Base-by-base conservation (phyloP, 139 green algal species). In the Picochlorum sp. region DNA sequence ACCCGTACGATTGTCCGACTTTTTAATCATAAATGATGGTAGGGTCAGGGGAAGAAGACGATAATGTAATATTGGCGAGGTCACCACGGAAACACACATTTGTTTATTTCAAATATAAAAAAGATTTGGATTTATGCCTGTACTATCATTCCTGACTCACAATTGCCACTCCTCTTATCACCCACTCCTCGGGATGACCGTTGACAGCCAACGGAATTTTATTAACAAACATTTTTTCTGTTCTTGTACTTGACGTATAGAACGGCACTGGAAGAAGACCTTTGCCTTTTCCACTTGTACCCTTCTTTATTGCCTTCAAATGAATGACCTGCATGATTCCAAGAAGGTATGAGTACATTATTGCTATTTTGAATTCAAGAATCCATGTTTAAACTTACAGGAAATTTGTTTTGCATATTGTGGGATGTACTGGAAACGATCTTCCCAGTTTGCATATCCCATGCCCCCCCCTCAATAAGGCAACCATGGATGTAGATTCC, bases 401-500 rank as follows among this genome's bases (percentile, higher is more conserved):
- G n/a, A n/a, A n/a, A n/a, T n/a, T n/a, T n/a, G n/a, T n/a, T n/a
- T n/a, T n/a, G n/a, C n/a, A n/a, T n/a, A n/a, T n/a, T n/a, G n/a
- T n/a, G n/a, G n/a, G n/a, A n/a, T n/a, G n/a, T n/a, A n/a, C n/a
- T n/a, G n/a, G n/a, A n/a, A n/a, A n/a, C n/a, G n/a, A n/a, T n/a
- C n/a, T n/a, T n/a, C n/a, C n/a, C n/a, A n/a, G 39, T 26, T n/a
- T 47, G 39, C 7, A 16, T 47, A 14, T 47, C 39, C 90, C 90
- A 97, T n/a, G 82, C 67, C 62, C 79, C 89, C n/a, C 90, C 90
- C 44, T 97, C 90, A 51, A 97, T 66, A 73, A 80, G 94, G 29
- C 96, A 78, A 25, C 90, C 90, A 50, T 94, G 89, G 24, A 96
- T 76, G 68, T 87, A 96, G 4, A 97, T 86, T 28, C 90, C 90